A percentile compares a stretch with the other conserved stretches of the same genome.
Conservation (phyloP, 306 rosid genomes). For the Echinosophora koreensis region DNA sequence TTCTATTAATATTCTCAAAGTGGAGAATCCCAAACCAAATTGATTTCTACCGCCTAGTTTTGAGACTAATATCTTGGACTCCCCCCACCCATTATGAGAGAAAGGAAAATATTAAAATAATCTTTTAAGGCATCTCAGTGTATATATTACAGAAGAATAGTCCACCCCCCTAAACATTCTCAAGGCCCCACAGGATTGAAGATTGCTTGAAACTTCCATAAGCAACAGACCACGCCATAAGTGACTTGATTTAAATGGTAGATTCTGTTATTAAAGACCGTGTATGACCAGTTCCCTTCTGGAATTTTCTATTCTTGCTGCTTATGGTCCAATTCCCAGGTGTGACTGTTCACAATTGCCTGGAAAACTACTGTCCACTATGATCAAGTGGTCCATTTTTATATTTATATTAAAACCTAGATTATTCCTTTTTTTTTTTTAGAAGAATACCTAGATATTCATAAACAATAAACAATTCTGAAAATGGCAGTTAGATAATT, state of each 20-base stretch:
- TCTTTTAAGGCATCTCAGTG: conserved; percentile 43
- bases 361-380: conserved; percentile 13
- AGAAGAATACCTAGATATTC: not conserved
- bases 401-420: too few relatives aligned
- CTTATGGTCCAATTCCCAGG: conserved; percentile 44
- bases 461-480: not conserved
- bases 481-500: not conserved
- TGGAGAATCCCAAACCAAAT: conserved; percentile 46
- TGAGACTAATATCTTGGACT: conserved; percentile 38
- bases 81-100: conserved; percentile 23
- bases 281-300: conserved; percentile 54
- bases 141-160: conserved; percentile 29
- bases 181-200: conserved; percentile 63
- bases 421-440: too few relatives aligned
- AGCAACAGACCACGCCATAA: conserved; percentile 57
- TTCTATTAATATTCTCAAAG: conserved; percentile 18
- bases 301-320: conserved; percentile 55
- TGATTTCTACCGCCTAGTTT: conserved; percentile 34
- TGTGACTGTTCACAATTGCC: conserved; percentile 23
- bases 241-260: conserved; percentile 31
- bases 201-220: conserved; percentile 68
- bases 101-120: conserved; percentile 26
- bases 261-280: conserved; percentile 54
- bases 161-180: conserved; percentile 53
- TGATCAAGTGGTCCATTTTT: conserved; percentile 36